Base-by-base conservation (phyloP, 176 grass and related monocot species). In the Aechmea fasciata region DNA sequence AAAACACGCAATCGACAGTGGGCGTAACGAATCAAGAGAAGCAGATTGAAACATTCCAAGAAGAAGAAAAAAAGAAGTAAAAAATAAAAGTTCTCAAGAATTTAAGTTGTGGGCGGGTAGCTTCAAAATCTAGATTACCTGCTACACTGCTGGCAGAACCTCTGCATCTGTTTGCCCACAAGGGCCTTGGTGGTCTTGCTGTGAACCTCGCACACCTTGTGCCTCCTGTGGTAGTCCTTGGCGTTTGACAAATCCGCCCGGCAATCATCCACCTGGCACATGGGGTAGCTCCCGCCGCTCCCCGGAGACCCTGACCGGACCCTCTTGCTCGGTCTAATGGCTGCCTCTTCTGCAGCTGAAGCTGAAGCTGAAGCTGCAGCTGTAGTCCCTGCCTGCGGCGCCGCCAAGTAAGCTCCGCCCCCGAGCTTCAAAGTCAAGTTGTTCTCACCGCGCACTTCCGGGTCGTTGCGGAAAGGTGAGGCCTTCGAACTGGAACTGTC, bases 201-300 rank as follows among this genome's bases (percentile, higher is more conserved):
- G 13, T 99, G 95, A 28, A 81, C 52, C 82, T 90, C 78, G 11
- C 95, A 90, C n/a, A 99, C 95, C 80, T 94, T 99, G 78, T 99
- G 95, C 72, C 95, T 75, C 63, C 95, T 48, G 50, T 99, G 90
- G 13, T 99, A 99, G 48, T 99, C 95, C 78, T 99, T 99, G 57
- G 90, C 95, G 72, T 11, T 68, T 23, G 90, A 90, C 67, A 99
- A 82, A 99, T 99, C 87, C 49, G 84, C 80, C 18, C 78, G 73
- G 66, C 95, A 99, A 63, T 99, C 95, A 53, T 99, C 95, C 47
- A 99, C 95, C 77, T 99, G 95, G 77, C 95, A 99, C 90, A 90
- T 90, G 69, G 95, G 90, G 81, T 88, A 94, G 71, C 72, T 77
- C 24, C 82, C 71, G 8, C 63, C 80, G 68, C 71, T 90, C 3